These are phyloP conservation scores for Sugiyamaella pinicola DNA, from an alignment of 1,139 yeast species.

Conservation along the genomic window DNA sequence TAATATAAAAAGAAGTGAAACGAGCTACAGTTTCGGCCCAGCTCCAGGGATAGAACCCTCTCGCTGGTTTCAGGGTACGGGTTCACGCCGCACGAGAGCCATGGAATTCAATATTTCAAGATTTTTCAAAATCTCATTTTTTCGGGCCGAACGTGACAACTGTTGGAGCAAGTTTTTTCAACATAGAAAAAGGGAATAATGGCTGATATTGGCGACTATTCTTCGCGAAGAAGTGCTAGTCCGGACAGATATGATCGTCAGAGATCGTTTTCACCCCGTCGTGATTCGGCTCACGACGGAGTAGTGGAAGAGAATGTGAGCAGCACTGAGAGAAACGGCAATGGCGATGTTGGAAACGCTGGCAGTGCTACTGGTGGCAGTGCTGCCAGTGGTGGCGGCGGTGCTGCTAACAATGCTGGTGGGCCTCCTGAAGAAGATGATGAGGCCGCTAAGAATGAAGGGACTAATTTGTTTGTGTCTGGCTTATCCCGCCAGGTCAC, in stretches of 20 bases:
- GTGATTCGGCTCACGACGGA: slow-evolving; percentile 13
- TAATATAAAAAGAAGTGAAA: too few species aligned
- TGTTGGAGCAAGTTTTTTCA: too few species aligned
- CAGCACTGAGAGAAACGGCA: slow-evolving; percentile 1
- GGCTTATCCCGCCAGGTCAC: slow-evolving; percentile 42
- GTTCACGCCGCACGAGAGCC: too few species aligned
- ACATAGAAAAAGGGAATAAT: neutral
- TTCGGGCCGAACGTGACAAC: too few species aligned
- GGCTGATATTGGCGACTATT: slow-evolving; percentile 16
- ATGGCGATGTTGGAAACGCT: slow-evolving; percentile 3
- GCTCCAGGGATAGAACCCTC: too few species aligned
- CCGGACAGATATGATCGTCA: slow-evolving; percentile 19
- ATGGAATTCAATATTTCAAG: too few species aligned
- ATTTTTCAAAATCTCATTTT: too few species aligned
- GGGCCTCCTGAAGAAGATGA: slow-evolving; percentile 25
- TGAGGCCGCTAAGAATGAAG: slow-evolving; percentile 40
- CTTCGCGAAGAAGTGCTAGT: slow-evolving; percentile 18
- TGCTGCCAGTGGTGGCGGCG: neutral
- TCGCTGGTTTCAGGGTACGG: too few species aligned
- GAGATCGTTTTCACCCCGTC: slow-evolving; percentile 18
- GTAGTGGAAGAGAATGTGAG: slow-evolving; percentile 1
- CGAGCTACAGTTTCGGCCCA: too few species aligned
- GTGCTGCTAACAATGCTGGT: slow-evolving; percentile 2
- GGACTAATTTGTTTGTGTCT: slow-evolving; percentile 45
- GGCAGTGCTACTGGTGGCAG: neutral